Evolutionary conservation across 2,329 filamentous ascomycete species (phyloP).

Genomic region (Cercospora zeina): DNA sequence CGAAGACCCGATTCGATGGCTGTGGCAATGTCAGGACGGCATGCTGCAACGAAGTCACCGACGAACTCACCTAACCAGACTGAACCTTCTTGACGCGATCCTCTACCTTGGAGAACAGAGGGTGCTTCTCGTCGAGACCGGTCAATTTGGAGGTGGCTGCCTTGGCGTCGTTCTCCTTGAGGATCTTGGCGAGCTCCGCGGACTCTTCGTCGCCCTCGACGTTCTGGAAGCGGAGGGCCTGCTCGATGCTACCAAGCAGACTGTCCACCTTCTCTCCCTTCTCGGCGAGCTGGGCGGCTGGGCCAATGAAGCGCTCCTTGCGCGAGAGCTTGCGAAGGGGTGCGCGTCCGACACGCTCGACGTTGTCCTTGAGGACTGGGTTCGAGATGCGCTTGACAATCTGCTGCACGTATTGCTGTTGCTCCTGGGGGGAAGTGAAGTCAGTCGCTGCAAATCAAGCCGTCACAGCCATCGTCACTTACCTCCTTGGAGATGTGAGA

Average conservation of each 20-base stretch:
- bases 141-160: conserved; percentile 79
- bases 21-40: neutral
- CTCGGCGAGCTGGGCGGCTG: conserved; percentile 85
- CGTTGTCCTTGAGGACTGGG: conserved; percentile 85
- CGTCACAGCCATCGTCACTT: conserved; percentile 61
- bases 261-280: conserved; percentile 69
- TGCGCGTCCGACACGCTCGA: conserved; percentile 92
- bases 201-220: conserved; percentile 91
- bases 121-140: conserved; percentile 73
- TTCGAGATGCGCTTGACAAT: conserved; percentile 94
- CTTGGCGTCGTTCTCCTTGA: conserved; percentile 70
- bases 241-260: conserved; percentile 81
- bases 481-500: conserved; percentile 65
- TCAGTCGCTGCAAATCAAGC: conserved; percentile 1
- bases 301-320: conserved; percentile 94
- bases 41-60: neutral
- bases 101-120: conserved; percentile 73
- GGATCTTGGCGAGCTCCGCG: conserved; percentile 77
- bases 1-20: conserved; percentile 10
- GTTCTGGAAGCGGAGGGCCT: conserved; percentile 93
- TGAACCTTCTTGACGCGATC: conserved; percentile 83
- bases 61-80: conserved; percentile 28
- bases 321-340: conserved; percentile 90
- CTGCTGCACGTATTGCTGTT: conserved; percentile 83
- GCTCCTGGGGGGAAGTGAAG: conserved; percentile 67